phyloP scores from a whole-genome alignment of 139 green algal species.

The Raphidocelis subcapitata region DNA sequence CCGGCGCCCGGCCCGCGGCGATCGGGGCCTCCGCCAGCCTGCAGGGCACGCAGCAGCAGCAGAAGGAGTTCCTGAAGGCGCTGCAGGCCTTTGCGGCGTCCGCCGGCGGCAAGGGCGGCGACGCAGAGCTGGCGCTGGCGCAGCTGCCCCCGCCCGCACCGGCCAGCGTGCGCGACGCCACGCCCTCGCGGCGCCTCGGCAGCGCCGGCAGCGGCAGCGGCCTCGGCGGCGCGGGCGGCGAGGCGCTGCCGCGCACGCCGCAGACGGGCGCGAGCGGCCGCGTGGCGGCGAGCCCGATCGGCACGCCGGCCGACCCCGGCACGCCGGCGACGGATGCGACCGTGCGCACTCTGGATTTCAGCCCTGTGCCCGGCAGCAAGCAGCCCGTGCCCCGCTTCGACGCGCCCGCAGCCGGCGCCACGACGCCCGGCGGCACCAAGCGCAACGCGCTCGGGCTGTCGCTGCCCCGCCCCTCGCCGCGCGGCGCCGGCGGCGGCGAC shows the following conservation, averaged over 20 bases:
- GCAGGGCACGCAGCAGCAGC: constrained; percentile 5
- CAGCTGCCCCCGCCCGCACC: constrained; percentile 10
- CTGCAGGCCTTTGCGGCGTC: background rate
- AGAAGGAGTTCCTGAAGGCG: constrained; percentile 16
- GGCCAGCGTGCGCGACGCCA: constrained; percentile 19
- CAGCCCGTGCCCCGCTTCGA: constrained; percentile 23
- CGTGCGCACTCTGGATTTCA: no score
- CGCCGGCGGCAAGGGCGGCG: no score
- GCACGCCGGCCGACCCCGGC: no score
- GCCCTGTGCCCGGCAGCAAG: background rate
- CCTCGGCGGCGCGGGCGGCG: background rate
- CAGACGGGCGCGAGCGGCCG: constrained; percentile 14
- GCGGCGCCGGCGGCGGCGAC: no score
- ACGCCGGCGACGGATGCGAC: no score
- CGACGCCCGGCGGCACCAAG: background rate
- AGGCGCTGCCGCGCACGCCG: constrained; percentile 20
- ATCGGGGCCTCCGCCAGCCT: no score
- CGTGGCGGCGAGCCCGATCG: background rate
- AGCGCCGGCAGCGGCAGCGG: no score
- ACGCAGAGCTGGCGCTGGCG: constrained; percentile 6
- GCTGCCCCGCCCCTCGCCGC: no score
- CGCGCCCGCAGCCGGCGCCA: background rate
- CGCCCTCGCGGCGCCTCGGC: background rate
- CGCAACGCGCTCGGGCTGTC: background rate
- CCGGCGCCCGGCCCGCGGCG: no score